These are phyloP conservation scores for Solanum sejunctum DNA, from an alignment of 257 asterid species.

Conservation along the genomic window DNA sequence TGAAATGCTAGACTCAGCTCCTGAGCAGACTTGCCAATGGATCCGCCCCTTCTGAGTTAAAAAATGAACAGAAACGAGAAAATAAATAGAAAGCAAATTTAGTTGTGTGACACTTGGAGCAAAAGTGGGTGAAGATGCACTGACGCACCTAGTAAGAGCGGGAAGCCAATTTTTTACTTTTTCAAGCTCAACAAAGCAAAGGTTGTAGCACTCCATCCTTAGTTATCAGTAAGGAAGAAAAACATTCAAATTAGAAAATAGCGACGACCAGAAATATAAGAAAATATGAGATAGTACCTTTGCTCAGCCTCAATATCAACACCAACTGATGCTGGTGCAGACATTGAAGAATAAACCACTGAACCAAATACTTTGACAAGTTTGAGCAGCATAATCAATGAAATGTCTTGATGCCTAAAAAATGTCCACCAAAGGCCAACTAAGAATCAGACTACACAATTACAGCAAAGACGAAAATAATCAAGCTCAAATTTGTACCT, in stretches of 20 bases:
- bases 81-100: slow-evolving; percentile 2
- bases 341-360: slow-evolving; percentile 66
- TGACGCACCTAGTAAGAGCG: slow-evolving; percentile 51
- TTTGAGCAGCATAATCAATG: slow-evolving; percentile 74
- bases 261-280: neutral
- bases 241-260: neutral
- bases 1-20: slow-evolving; percentile 84
- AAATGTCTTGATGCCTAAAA: slow-evolving; percentile 74
- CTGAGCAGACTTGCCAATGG: slow-evolving; percentile 77
- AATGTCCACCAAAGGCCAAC: neutral
- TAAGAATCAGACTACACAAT: neutral
- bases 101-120: neutral
- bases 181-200: slow-evolving; percentile 87
- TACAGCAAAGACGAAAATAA: neutral
- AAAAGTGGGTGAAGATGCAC: neutral
- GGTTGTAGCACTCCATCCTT: slow-evolving; percentile 93
- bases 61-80: neutral
- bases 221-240: neutral
- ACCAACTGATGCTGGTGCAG: slow-evolving; percentile 81
- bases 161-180: slow-evolving; percentile 65
- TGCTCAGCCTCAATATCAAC: slow-evolving; percentile 97
- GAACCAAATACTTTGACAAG: slow-evolving; percentile 89
- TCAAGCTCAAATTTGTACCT: slow-evolving; percentile 35
- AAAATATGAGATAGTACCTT: slow-evolving; percentile 33
- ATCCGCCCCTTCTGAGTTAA: slow-evolving; percentile 71